Base-by-base conservation (phyloP, 352 stramenopile species). In the Pythium insidiosum region DNA sequence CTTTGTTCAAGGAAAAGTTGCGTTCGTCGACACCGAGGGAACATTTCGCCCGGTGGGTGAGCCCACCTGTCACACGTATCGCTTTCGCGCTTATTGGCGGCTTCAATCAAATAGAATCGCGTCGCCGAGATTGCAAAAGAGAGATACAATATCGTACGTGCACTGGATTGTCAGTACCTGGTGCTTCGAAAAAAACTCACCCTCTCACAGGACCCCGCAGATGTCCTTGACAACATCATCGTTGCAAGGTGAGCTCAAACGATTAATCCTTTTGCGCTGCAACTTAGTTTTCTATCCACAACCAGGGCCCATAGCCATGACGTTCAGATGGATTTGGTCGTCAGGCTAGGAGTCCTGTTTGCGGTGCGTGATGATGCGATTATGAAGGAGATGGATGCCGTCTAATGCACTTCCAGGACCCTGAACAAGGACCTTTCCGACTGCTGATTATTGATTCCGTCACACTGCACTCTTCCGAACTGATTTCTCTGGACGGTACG, bases 161-260 rank as follows among this genome's bases (percentile, higher is more conserved):
- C 15, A 23, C 20, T 26, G 28, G 9, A 19, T 34, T 19, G 28
- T 33, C 28, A 15, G 9, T 15, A 33, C 9, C 28, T 15, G 28
- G 9, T 33, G 28, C 9, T 33, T 33, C 15, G n/a, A 28, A n/a
- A 43, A 42, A 1, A 16, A 30, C 23, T 44, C 25, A 52, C 20
- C 6, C 4, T 10, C 31, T 5, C 30, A 15, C 47, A 95, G 53
- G 82, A 97, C 42, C 57, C 80, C 19, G 60, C 78, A 1, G 89
- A 96, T 25, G 74, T 95, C n/a, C 68, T 97, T 19, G 90, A 97
- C 53, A 97, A 97, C 63, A 94, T 97, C 40, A 88, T 97, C 35
- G 74, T 96, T 28, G 88, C 87, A 13, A 74, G 84, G 74, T 88
- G 39, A 39, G 18, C 9, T 4, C 45, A 4, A n/a, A 23, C 25